Percentiles rank a stretch among this genome's conserved stretches.
Evolutionary conservation across 2,329 filamentous ascomycete genomes (phyloP).

Genomic region (Talaromyces marneffei): DNA sequence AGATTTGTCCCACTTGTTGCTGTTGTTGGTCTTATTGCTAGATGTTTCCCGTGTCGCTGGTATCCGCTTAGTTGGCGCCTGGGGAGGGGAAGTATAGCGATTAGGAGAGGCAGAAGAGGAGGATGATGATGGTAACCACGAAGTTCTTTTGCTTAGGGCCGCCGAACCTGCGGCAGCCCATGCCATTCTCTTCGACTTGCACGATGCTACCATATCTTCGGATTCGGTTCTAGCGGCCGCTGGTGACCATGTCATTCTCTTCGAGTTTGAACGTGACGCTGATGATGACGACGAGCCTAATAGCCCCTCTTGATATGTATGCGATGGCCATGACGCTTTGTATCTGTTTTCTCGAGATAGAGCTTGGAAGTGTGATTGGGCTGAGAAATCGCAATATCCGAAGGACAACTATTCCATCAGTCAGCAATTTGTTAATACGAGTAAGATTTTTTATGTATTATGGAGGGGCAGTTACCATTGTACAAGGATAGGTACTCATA

Average conservation of each 20-base stretch:
- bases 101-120: neutral
- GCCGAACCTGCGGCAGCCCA: neutral
- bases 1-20: neutral
- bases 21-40: neutral
- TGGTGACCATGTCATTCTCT: neutral
- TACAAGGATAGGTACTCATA: neutral
- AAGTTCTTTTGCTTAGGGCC: neutral
- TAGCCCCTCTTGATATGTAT: neutral
- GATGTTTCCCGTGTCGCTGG: neutral
- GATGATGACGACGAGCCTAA: neutral
- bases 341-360: neutral
- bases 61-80: neutral
- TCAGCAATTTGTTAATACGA: neutral
- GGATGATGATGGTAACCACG: neutral
- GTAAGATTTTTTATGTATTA: too few relatives aligned
- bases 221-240: neutral
- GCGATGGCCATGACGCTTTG: neutral
- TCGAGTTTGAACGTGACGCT: neutral
- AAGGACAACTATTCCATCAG: neutral
- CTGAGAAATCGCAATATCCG: slow-evolving; percentile 4
- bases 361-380: neutral
- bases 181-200: neutral
- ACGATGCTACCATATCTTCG: neutral
- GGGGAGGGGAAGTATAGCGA: neutral
- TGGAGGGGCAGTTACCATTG: neutral